A percentile compares a stretch with the other conserved stretches of the same genome.
These are phyloP conservation scores for Hordeum marinum DNA, from an alignment of 176 grass and related monocot genomes.

Conservation along the genomic window DNA sequence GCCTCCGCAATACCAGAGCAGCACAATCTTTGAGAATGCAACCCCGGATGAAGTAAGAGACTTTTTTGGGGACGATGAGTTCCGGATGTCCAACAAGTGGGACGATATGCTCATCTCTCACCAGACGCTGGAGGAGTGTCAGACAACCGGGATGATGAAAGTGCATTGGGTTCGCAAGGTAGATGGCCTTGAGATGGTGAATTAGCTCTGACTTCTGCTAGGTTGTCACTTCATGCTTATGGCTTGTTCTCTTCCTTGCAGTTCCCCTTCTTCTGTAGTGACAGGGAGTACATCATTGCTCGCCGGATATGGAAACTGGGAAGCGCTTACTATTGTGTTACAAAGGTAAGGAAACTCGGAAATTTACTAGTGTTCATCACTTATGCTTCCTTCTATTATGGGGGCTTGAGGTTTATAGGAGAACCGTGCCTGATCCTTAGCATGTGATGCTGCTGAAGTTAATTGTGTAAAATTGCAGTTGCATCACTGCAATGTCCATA, in stretches of 20 bases:
- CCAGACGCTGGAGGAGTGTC: conserved; percentile 58
- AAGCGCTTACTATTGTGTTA: conserved; percentile 66
- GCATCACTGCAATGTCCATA: not conserved
- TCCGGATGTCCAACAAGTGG: conserved; percentile 87
- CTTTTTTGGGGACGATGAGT: conserved; percentile 82
- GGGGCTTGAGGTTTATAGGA: not conserved
- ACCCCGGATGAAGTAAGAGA: conserved; percentile 77
- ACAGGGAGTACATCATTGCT: conserved; percentile 88
- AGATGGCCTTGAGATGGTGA: not conserved
- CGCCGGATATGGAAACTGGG: conserved; percentile 84
- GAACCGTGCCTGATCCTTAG: not conserved
- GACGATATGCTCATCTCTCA: conserved; percentile 88
- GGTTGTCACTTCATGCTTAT: not conserved
- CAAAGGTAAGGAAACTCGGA: conserved; percentile 53
- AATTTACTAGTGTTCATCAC: not conserved
- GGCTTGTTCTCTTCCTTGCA: conserved; percentile 19
- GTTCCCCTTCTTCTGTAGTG: conserved; percentile 96
- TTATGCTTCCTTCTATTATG: not conserved
- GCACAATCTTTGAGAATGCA: conserved; percentile 64
- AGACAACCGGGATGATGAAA: conserved; percentile 61
- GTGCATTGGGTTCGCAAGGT: conserved; percentile 95
- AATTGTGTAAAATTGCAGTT: not conserved
- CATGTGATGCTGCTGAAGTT: not conserved
- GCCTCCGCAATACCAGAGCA: conserved; percentile 71
- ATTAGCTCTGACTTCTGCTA: not conserved